Base-by-base conservation (phyloP, 371 early-diverging fungal genomes). In the Chytridium lagenaria region DNA sequence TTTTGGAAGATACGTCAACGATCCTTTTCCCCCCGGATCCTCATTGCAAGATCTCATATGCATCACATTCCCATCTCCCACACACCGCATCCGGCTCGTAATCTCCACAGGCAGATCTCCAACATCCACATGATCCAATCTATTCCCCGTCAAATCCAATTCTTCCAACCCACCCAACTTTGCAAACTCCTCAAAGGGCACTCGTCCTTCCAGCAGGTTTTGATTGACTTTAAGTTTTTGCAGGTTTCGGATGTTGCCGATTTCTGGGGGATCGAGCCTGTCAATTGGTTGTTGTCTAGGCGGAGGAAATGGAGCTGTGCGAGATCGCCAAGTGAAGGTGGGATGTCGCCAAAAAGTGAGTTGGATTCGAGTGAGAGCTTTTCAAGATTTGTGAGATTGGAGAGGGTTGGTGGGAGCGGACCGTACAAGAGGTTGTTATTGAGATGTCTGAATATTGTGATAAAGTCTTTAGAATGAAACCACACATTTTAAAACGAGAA, bases 321-420 rank as follows among this genome's bases (percentile, higher is more conserved):
- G 19, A 61, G 37, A 12, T 30, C 36, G 19, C 61, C 61, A 36
- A 61, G 31, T 3, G 31, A 7, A 16, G 36, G 7, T 2, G 61
- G 61, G 36, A 61, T 61, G 7, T 30, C 34, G 61, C 61, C 61
- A 10, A 30, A 34, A 10, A 61, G 61, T 12, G 7, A 26, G 37
- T 61, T 61, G 37, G 34, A 33, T 61, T 66, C 66, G 23, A 66
- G 34, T 2, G 23, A 66, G 10, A 66, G 44, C 49, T 66, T 66
- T 44, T 66, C 66, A n/a, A 66, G 66, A 7, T 28, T 38, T 22
- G 44, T 38, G 19, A 66, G 44, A 16, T 23, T 38, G n/a, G 22
- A 5, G 44, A 66, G 66, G 23, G 15, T 28, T 34, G 36, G 7
- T 2, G 63, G 66, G 10, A 66, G 12, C 5, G 44, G 23, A 16